phyloP scores from a whole-genome alignment of 768 basidiomycete species.

The Fomitopsis pulvina region DNA sequence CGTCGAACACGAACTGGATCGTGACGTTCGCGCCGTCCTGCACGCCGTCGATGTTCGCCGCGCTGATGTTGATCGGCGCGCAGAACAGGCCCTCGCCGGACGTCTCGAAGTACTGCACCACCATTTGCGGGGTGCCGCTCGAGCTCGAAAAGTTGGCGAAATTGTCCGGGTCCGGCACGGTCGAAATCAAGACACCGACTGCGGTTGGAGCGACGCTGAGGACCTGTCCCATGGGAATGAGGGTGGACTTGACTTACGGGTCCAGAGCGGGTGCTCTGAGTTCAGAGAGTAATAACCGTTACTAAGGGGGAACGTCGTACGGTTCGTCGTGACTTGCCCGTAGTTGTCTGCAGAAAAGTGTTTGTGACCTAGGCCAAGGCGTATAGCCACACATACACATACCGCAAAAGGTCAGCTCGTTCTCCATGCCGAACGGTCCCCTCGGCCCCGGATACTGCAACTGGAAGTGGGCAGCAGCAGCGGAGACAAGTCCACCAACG shows the following conservation, averaged over 20 bases:
- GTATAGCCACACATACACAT: conserved; percentile 15
- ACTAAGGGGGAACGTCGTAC: conserved; percentile 64
- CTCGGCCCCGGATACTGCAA: conserved; percentile 70
- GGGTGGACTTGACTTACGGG: conserved; percentile 31
- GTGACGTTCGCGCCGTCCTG: conserved; percentile 68
- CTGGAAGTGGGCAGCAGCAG: conserved; percentile 62
- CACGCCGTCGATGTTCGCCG: conserved; percentile 42
- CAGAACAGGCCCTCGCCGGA: conserved; percentile 59
- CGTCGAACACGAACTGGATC: conserved; percentile 58
- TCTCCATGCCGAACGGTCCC: conserved; percentile 56
- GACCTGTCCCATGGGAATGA: neutral
- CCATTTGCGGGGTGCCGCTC: conserved; percentile 22
- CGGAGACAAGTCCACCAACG: conserved; percentile 27
- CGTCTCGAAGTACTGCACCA: conserved; percentile 43
- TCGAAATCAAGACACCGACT: conserved; percentile 53
- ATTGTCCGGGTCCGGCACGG: conserved; percentile 48
- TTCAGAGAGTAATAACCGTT: conserved; percentile 55
- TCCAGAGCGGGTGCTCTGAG: conserved; percentile 61
- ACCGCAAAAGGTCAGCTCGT: conserved; percentile 68
- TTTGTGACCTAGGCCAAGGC: neutral
- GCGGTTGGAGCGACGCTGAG: neutral
- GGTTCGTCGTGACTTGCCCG: conserved; percentile 38
- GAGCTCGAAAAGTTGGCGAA: conserved; percentile 57
- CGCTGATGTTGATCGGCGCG: conserved; percentile 55
- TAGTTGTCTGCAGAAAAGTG: conserved; percentile 54